Evolutionary conservation across 208 protist species (phyloP).

Genomic region (Novymonas esmeraldas): DNA sequence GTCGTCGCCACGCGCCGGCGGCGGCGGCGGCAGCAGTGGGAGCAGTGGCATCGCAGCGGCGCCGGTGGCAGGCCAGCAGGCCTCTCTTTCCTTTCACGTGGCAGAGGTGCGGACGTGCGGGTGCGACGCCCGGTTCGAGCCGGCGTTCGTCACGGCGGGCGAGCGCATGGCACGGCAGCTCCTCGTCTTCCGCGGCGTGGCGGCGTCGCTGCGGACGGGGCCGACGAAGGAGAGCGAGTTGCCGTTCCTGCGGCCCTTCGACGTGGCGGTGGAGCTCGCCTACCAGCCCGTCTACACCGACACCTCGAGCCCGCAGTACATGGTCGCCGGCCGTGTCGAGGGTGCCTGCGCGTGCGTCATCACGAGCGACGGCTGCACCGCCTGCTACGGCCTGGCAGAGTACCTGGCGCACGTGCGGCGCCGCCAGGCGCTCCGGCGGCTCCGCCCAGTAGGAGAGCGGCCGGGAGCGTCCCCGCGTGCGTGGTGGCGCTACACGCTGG

Average conservation of each 20-base stretch:
- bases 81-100: constrained; percentile 38
- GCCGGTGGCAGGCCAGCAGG: not conserved
- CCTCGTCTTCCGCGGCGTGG: constrained; percentile 50
- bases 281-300: constrained; percentile 32
- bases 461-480: constrained; percentile 40
- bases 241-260: constrained; percentile 23
- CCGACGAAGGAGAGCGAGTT: not conserved
- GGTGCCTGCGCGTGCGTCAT: constrained; percentile 24
- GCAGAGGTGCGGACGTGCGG: constrained; percentile 48
- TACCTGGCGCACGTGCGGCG: constrained; percentile 22
- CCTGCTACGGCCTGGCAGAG: constrained; percentile 21
- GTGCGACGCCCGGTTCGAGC: constrained; percentile 61
- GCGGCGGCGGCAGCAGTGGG: no score
- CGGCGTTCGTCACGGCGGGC: constrained; percentile 41
- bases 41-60: no score
- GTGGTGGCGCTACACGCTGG: constrained; percentile 75
- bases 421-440: constrained; percentile 36
- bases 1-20: no score
- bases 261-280: constrained; percentile 19
- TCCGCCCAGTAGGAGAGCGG: constrained; percentile 34
- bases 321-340: constrained; percentile 32
- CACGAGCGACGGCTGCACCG: constrained; percentile 26
- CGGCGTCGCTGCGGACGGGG: constrained; percentile 25
- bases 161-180: constrained; percentile 57
- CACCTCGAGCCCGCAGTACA: constrained; percentile 26